Evolutionary conservation across 371 early-diverging fungal species (phyloP), one percentile per base, ranked within the genome.

Genomic region (Sporodiniella umbellata): DNA sequence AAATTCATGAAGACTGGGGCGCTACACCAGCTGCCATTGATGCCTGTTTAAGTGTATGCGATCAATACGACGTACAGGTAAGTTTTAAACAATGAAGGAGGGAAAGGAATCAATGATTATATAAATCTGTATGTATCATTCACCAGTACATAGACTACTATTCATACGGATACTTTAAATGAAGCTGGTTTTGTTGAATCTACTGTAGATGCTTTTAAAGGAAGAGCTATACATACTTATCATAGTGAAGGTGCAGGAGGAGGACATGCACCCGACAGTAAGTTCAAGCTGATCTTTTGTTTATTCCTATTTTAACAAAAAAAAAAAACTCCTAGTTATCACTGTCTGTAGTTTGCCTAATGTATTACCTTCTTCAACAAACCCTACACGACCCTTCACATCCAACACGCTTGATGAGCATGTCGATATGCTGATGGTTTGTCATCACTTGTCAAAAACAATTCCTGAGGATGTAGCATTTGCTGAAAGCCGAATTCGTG

Each of bases 401-500:
- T 68, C 77, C 30, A 96, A 96, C 69, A 96, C 96, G 4, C 73
- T 94, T 31, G 96, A 96, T 64, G 96, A 96, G 59, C 96, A 96
- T 60, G 83, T 96, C 26, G 96, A 96, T 61, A 95, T 96, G 96
- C 69, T 96, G 38, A 94, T 95, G 95, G 95, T 92, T n/a, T 96
- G 96, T 63, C 96, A 96, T 64, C 96, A 96, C 56, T 72, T 96
- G 48, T 87, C 88, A 49, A 89, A 86, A 62, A 83, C 85, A 33
- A 87, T 96, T 30, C 94, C 95, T 4, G 96, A 96, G 68, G 96
- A 96, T 62, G 87, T 95, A 15, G 88, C 93, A 4, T 96, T 96
- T 75, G 95, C 96, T 2, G 96, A 96, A 66, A 87, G 88, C 54
- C 82, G 96, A 50, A 96, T 96, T 60, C 83, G 96, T 24, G 93